A percentile compares a stretch with the other conserved stretches of the same genome.
Conservation (phyloP, 495 filamentous ascomycete genomes). For the Copromyces sp. region DNA sequence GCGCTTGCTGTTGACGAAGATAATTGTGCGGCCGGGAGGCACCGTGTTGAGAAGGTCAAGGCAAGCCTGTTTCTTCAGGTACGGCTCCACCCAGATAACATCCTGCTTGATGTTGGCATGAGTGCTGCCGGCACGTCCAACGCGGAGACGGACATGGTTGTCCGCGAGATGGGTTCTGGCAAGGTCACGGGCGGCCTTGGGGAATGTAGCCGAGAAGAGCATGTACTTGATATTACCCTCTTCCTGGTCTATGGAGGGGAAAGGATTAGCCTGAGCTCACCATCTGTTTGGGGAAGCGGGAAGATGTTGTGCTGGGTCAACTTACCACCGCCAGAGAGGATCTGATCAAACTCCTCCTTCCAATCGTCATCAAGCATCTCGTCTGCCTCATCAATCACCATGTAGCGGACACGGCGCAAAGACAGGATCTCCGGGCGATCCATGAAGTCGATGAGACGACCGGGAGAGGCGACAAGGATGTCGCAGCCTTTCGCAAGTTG, state of each 20-base stretch:
- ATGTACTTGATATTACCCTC: slow-evolving; percentile 68
- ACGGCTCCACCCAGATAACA: slow-evolving; percentile 51
- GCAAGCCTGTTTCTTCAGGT: slow-evolving; percentile 57
- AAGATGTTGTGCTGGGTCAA: not conserved
- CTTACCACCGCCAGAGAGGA: slow-evolving; percentile 72
- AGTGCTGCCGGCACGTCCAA: slow-evolving; percentile 75
- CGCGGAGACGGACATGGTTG: slow-evolving; percentile 64
- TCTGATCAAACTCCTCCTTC: slow-evolving; percentile 55
- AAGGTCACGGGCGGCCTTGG: slow-evolving; percentile 60
- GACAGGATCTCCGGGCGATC: slow-evolving; percentile 54
- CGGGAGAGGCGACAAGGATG: slow-evolving; percentile 77
- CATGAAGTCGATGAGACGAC: slow-evolving; percentile 78
- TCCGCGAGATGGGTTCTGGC: slow-evolving; percentile 62
- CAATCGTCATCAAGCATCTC: slow-evolving; percentile 75
- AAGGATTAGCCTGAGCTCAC: slow-evolving; percentile 4
- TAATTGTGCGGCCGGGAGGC: slow-evolving; percentile 67
- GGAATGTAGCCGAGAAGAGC: slow-evolving; percentile 95
- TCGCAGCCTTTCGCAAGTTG: slow-evolving; percentile 81
- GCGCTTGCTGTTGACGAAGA: slow-evolving; percentile 78
- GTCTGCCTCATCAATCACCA: slow-evolving; percentile 92
- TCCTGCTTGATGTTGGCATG: slow-evolving; percentile 73
- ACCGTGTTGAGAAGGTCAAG: slow-evolving; percentile 60
- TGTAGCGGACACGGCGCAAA: slow-evolving; percentile 64
- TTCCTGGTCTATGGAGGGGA: slow-evolving; percentile 54
- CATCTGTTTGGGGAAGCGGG: slow-evolving; percentile 3